Evolutionary conservation across 768 basidiomycete species (phyloP), one percentile per base, ranked within the genome.

Genomic region (Grammothele lineata): DNA sequence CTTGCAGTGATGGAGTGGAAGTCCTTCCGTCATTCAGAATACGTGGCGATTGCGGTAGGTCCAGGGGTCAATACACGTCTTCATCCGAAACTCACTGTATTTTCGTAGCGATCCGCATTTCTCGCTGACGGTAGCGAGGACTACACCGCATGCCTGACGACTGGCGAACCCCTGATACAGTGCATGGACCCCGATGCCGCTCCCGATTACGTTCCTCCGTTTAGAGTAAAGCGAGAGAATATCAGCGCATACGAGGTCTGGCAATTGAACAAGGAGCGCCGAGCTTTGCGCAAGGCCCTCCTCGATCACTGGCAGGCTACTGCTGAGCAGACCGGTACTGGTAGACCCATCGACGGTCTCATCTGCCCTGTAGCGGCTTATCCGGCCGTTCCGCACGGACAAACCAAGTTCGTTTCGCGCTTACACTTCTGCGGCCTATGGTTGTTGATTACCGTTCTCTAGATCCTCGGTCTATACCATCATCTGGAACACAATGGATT

Each of bases 281-380:
- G 62, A 10, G 50, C 58, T 4, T 57, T 71, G 26, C 65, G 71
- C 40, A 71, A 73, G 47, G 61, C 61, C 26, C 69, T 73, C 37
- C 63, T 77, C 10, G 71, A 72, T 45, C 63, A 70, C 21, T 77
- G 74, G 75, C 64, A 74, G 25, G 62, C 61, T 12, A 76, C 76
- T 0, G 57, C 33, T 8, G 49, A 19, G 2, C 45, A 43, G 24
- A 78, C 77, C 5, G 64, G 62, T 1, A 80, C 75, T 2, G 73
- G 71, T 5, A 59, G 76, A 21, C 76, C 76, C 0, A 65, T 78
- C 3, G 77, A 79, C 50, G 74, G 68, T 2, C 66, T 79, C 55
- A 72, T 79, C 36, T 67, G 64, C 1, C 70, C 76, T 14, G 67
- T 57, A 0, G 66, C 67, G 2, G 66, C 72, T 4, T 71, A 67